These are phyloP conservation scores for Fusarium sp. DNA, from an alignment of 2,329 filamentous ascomycete genomes.

Conservation along the genomic window DNA sequence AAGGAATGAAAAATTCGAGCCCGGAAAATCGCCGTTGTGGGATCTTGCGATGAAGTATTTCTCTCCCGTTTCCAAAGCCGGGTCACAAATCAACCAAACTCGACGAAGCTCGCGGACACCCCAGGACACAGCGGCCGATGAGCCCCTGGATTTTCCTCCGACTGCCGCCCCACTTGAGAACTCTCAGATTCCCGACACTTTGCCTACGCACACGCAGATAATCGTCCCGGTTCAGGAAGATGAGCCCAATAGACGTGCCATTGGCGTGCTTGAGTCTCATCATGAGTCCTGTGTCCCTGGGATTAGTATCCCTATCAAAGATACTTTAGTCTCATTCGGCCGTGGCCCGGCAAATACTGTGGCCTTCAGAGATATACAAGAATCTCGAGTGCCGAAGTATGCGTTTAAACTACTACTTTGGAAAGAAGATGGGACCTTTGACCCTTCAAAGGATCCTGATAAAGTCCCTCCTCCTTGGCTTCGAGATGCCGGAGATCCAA, in stretches of 20 bases:
- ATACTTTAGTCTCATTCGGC: slow-evolving; percentile 80
- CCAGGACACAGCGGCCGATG: slow-evolving; percentile 40
- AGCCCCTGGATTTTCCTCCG: slow-evolving; percentile 44
- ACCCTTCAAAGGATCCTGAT: slow-evolving; percentile 65
- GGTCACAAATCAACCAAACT: slow-evolving; percentile 16
- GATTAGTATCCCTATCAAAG: slow-evolving; percentile 72
- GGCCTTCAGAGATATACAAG: slow-evolving; percentile 69
- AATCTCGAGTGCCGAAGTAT: slow-evolving; percentile 81
- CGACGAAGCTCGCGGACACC: slow-evolving; percentile 22
- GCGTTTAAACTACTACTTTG: slow-evolving; percentile 83
- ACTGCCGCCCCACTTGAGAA: slow-evolving; percentile 45
- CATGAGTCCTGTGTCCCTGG: slow-evolving; percentile 71
- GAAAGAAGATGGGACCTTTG: slow-evolving; percentile 72
- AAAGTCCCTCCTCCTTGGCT: slow-evolving; percentile 62
- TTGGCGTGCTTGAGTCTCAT: slow-evolving; percentile 75
- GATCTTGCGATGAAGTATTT: slow-evolving; percentile 68
- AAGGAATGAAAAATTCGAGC: slow-evolving; percentile 64
- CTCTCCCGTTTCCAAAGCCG: slow-evolving; percentile 53
- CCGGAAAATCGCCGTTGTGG: slow-evolving; percentile 64
- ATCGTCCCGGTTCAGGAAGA: slow-evolving; percentile 50
- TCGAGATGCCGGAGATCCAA: slow-evolving; percentile 52
- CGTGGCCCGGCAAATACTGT: slow-evolving; percentile 75
- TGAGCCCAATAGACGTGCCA: slow-evolving; percentile 52
- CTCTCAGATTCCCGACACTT: slow-evolving; percentile 50
- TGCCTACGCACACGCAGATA: slow-evolving; percentile 50